Evolutionary conservation across 768 basidiomycete species (phyloP).

Genomic region (Termitomyces sp.): DNA sequence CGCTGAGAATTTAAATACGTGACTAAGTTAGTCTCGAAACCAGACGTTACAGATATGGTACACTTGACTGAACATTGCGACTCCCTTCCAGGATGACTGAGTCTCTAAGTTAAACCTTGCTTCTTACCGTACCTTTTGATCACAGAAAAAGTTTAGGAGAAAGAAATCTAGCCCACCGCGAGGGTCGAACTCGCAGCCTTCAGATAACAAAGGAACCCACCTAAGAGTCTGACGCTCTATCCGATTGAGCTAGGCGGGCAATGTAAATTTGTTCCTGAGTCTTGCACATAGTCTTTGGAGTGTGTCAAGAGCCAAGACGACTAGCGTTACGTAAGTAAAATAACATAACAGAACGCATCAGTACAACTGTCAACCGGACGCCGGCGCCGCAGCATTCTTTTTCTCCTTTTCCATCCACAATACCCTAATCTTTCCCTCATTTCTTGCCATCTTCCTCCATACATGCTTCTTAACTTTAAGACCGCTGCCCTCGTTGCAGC

Average conservation of each 20-base stretch:
- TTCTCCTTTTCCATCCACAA: slow-evolving; percentile 4
- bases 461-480: slow-evolving; percentile 25
- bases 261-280: too few species aligned
- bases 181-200: slow-evolving; percentile 86
- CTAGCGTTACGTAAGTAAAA: neutral
- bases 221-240: slow-evolving; percentile 59
- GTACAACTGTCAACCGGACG: too few species aligned
- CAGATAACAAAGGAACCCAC: slow-evolving; percentile 34
- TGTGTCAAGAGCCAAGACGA: too few species aligned
- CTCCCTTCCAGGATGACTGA: too few species aligned
- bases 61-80: too few species aligned
- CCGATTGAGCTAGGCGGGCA: slow-evolving; percentile 64
- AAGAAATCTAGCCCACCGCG: slow-evolving; percentile 35
- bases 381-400: neutral
- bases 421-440: neutral
- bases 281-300: too few species aligned
- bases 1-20: neutral
- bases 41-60: too few species aligned
- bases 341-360: too few species aligned
- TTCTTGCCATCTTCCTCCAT: neutral
- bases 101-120: too few species aligned
- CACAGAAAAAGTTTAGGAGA: too few species aligned
- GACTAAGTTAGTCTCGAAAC: too few species aligned
- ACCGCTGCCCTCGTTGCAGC: slow-evolving; percentile 34
- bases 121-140: too few species aligned